Base-by-base conservation (phyloP, 2,329 filamentous ascomycete genomes). In the Rutstroemia sp. region DNA sequence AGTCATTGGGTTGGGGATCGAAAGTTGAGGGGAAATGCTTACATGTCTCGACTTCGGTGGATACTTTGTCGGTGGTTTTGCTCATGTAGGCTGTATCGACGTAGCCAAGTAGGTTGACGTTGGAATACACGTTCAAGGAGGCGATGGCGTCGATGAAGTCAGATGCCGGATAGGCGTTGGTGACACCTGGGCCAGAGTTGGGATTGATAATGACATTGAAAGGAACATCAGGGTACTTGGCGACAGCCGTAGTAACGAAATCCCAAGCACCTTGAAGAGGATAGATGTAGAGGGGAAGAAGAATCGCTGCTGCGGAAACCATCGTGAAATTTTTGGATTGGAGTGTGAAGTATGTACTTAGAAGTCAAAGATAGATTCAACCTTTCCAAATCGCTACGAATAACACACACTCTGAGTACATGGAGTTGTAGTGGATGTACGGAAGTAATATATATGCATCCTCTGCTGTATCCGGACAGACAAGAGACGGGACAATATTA, bases 191-290 rank as follows among this genome's bases (percentile, higher is more conserved):
- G 10, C 54, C 48, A 42, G 30, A 21, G 16, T 12, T 21, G 5
- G 54, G 54, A 1, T 56, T 56, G 48, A 56, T 17, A 37, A 56
- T 56, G n/a, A 56, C 7, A 30, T 41, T 56, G 17, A 56, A 56
- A 10, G 41, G 14, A n/a, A 56, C 21, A 4, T 41, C 30, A 5
- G 48, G 54, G n/a, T 56, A 51, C 4, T 49, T 14, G 16, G 48
- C 23, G 1, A 56, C 21, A 1, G 41, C 54, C 7, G 21, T 23
- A 27, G 48, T 56, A n/a, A 34, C 48, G 48, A 49, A 56, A 10
- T 30, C 46, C 48, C 48, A 53, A n/a, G 41, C 48, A 16, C 54
- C 48, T 17, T n/a, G 3, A 4, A 19, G 27, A 25, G 54, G 54
- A 16, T 48, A 56, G 9, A 53, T n/a, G 30, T 56, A 56, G 6